Base-by-base conservation (phyloP, 345 rosid genomes). In the Psidium friedrichsthalianum region DNA sequence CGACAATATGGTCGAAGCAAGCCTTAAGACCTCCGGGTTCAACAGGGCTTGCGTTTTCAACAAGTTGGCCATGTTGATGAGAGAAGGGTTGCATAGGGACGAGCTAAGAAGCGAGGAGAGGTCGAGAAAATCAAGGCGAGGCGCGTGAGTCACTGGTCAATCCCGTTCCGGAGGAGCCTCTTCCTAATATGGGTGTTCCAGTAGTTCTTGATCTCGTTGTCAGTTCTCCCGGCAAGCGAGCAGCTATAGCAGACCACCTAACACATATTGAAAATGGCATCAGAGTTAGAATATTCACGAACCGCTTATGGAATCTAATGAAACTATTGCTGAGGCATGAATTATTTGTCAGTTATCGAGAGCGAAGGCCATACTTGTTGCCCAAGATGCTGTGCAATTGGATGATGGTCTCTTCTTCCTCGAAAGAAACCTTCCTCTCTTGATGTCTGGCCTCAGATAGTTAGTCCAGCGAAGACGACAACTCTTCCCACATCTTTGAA, bases 211-310 rank as follows among this genome's bases (percentile, higher is more conserved):
- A 97, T 95, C 89, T 97, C 98, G 53, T 97, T 97, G 84, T 97
- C 99, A 2, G 98, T 96, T 87, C 99, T 93, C 84, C 99, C 99
- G 1, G 99, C 89, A 97, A 90, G n/a, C 98, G 96, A 90, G 94
- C 96, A 36, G 98, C 99, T 89, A 97, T 97, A 8, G 98, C 98
- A 4, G 98, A 96, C 99, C 99, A 97, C 91, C 99, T 97, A 86
- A 86, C 88, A 21, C n/a, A 44, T 57, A 56, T 42, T 36, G 56
- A 51, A 58, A 83, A 80, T 15, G 56, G 5, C 5, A 74, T 21
- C 56, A 24, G 59, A 16, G 58, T 56, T 18, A 32, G 56, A 54
- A 82, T 82, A 32, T 69, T 18, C 14, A 36, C 0, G 7, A 69
- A 69, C 47, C 47, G 47, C 78, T 69, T 10, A 69, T 3, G 11